Evolutionary conservation across 1,284 basidiomycete genomes (phyloP), one percentile per base, ranked within the genome.

Genomic region (Sutorius eximius): DNA sequence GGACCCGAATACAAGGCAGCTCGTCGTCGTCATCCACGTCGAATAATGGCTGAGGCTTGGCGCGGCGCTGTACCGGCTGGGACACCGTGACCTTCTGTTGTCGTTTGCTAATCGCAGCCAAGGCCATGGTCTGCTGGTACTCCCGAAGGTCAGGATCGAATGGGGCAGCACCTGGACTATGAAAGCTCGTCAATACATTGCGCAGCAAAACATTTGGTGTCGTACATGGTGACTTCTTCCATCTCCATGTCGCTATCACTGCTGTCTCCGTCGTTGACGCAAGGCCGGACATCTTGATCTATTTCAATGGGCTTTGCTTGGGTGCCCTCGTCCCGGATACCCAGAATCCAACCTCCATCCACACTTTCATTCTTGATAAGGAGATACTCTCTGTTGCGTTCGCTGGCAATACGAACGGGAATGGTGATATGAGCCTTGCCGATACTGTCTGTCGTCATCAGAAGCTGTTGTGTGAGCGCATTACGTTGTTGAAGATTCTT

Each of bases 351-450:
- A 0, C 97, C 97, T 2, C 94, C 93, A 30, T 86, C 87, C 30
- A 79, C 83, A 20, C 85, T 84, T 64, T 92, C 87, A 60, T 95
- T 95, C 77, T 95, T 95, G 46, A 98, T 80, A 42, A 99, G 79
- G 7, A 98, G 80, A 71, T 99, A 99, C 72, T 98, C 87, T 66
- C 85, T 87, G 67, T 98, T 98, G 52, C 96, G 78, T 73, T 97
- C 93, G 58, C 93, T 93, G 0, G 96, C 96, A 55, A 99, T 93
- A 22, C 96, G 83, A 24, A 95, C 81, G 27, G 95, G 94, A 48
- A 98, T 96, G 1, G 88, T 87, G 47, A 97, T 82, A 68, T 94
- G 85, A 0, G 93, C 91, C 62, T 88, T 90, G 51, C 94, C 93
- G 50, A 99, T 93, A 60, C 80, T 91, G 74, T 98, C 95, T 3